phyloP scores from a whole-genome alignment of 2,329 filamentous ascomycete species.

The Grosmannia clavigera region DNA sequence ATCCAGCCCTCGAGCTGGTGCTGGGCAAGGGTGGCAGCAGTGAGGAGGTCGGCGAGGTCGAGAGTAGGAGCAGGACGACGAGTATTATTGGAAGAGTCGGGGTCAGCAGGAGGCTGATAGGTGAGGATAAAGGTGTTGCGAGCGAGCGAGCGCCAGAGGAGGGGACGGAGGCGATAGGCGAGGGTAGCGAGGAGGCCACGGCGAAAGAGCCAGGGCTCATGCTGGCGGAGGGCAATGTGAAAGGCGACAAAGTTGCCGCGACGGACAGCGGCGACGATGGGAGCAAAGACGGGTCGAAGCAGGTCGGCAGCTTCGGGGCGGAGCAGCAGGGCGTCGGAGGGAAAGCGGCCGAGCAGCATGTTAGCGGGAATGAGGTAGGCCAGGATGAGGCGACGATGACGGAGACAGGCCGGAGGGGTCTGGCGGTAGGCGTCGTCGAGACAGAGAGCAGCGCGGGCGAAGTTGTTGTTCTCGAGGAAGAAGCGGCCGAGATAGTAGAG shows the following conservation, averaged over 20 bases:
- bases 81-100: constrained; percentile 4
- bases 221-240: constrained; percentile 50
- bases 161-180: constrained; percentile 62
- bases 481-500: constrained; percentile 91
- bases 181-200: constrained; percentile 67
- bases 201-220: constrained; percentile 62
- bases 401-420: constrained; percentile 45
- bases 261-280: constrained; percentile 59
- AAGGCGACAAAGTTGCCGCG: constrained; percentile 60
- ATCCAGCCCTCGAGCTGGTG: constrained; percentile 47
- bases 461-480: constrained; percentile 75
- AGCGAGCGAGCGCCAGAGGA: constrained; percentile 74
- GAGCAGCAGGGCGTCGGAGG: constrained; percentile 51
- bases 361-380: constrained; percentile 76
- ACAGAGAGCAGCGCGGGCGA: constrained; percentile 61
- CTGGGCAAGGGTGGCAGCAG: constrained; percentile 53
- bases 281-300: constrained; percentile 54
- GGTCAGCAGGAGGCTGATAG: constrained; percentile 49
- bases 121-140: constrained; percentile 67
- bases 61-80: constrained; percentile 60
- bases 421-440: constrained; percentile 72
- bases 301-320: constrained; percentile 56
- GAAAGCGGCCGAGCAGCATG: constrained; percentile 74
- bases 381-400: constrained; percentile 68
- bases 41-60: constrained; percentile 55